Base-by-base conservation (phyloP, 2,329 filamentous ascomycete species). In the Xylaria hypoxylon region DNA sequence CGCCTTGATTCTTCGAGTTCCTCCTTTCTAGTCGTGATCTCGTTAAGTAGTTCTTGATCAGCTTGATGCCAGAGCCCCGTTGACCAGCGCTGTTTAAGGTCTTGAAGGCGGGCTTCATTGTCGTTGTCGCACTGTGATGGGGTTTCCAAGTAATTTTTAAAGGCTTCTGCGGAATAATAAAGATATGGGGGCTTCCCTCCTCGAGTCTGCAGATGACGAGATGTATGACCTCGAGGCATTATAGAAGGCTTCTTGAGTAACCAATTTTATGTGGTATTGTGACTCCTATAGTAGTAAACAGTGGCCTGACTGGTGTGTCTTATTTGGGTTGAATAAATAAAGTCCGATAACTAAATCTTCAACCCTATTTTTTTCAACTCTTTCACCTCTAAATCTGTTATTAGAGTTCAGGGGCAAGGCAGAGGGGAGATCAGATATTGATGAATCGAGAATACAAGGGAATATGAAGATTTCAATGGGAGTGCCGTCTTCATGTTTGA, bases 211-310 rank as follows among this genome's bases (percentile, higher is more conserved):
- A 33, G 13, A 33, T 51, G 48, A 17, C 28, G n/a, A 8, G 50
- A 15, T 38, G 31, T 38, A 53, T 38, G n/a, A 53, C 17, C 26
- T 15, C 48, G 17, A 24, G 50, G 50, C 50, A 53, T 53, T 15
- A 42, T 42, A 33, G 31, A 33, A 33, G 31, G 7, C 31, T 33
- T 8, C 31, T 33, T 33, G 5, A 33, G 31, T 2, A 33, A 3
- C 31, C 11, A 33, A 33, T 33, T 33, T 33, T 33, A 33, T 33
- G 31, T 33, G 7, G 7, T 10, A 8, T 6, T 33, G 7, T 33
- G 5, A 33, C 11, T 8, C 3, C 31, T 33, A 33, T 33, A 4
- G 31, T 10, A 33, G 31, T 5, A 33, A 33, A 33, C 11, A 33
- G 4, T 7, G 2, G 31, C 11, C 31, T 33, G 7, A 10, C 31